Evolutionary conservation across 805 yeast species (phyloP).

Genomic region (Candida silvatica): DNA sequence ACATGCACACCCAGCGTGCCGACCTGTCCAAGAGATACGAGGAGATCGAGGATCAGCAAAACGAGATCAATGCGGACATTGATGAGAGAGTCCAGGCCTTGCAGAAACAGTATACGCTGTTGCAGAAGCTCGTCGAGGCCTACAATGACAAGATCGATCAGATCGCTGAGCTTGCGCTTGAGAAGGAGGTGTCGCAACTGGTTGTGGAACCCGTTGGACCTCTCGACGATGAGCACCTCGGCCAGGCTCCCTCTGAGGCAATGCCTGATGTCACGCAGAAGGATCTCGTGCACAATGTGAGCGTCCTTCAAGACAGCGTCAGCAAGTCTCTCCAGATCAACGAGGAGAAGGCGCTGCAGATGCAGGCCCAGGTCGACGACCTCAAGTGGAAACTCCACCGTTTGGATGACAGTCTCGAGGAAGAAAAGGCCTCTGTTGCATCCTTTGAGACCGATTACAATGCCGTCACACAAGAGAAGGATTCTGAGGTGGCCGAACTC

Average conservation of each 20-base stretch:
- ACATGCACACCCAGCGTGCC: constrained; percentile 54
- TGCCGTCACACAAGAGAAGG: constrained; percentile 11
- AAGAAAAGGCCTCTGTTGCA: constrained; percentile 43
- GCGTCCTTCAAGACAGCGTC: constrained; percentile 37
- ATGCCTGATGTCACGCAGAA: constrained; percentile 28
- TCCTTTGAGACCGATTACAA: constrained; percentile 8
- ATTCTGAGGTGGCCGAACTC: constrained; percentile 9
- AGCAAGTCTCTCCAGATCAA: constrained; percentile 35
- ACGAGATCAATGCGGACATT: constrained; percentile 36
- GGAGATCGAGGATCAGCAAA: constrained; percentile 26
- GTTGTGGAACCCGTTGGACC: too few relatives aligned
- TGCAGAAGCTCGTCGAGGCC: constrained; percentile 43
- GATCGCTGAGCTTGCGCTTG: too few relatives aligned
- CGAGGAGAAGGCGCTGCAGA: constrained; percentile 49
- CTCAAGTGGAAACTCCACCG: constrained; percentile 47
- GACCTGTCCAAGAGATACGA: constrained; percentile 48
- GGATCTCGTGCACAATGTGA: constrained; percentile 27
- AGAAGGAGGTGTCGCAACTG: too few relatives aligned
- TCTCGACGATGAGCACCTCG: constrained; percentile 39
- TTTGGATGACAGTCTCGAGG: constrained; percentile 47
- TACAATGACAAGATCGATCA: constrained; percentile 40
- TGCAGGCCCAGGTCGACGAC: constrained; percentile 53
- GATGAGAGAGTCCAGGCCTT: constrained; percentile 42
- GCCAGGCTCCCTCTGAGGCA: constrained; percentile 34
- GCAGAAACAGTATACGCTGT: constrained; percentile 37